Evolutionary conservation across 192 early-diverging fungal species (phyloP).

Genomic region (Gryganskiella cystojenkinii): DNA sequence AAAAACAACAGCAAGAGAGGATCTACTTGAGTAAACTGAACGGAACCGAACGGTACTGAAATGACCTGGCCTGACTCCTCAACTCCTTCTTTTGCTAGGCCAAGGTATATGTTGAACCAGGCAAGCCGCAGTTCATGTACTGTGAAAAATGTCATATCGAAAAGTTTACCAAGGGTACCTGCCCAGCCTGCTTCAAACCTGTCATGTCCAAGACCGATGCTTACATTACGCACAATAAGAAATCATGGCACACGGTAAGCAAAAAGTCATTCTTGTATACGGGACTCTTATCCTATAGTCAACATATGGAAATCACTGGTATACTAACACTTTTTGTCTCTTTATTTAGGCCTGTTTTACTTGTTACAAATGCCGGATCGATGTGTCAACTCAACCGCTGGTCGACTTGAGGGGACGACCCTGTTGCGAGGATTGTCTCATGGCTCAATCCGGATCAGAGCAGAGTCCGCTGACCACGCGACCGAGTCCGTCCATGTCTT

Average conservation of each 20-base stretch:
- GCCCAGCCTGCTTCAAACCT: constrained; percentile 48
- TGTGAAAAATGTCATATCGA: constrained; percentile 51
- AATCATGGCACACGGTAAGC: constrained; percentile 45
- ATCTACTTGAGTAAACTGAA: constrained; percentile 8
- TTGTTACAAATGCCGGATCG: constrained; percentile 51
- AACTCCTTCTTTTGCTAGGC: constrained; percentile 21
- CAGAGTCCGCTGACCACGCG: neutral
- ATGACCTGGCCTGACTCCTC: neutral
- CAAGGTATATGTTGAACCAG: constrained; percentile 43
- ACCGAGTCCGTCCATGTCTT: neutral
- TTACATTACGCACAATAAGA: constrained; percentile 42
- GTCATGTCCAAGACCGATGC: constrained; percentile 45
- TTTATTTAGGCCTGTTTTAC: constrained; percentile 48
- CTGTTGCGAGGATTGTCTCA: constrained; percentile 60
- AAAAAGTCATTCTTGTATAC: constrained; percentile 3
- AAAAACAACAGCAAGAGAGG: too few relatives aligned
- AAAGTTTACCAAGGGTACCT: constrained; percentile 47
- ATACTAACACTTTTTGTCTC: constrained; percentile 7
- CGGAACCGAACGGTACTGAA: too few relatives aligned
- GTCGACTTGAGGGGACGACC: constrained; percentile 58
- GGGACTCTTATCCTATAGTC: constrained; percentile 15
- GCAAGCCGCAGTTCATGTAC: constrained; percentile 38
- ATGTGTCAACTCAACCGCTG: constrained; percentile 51
- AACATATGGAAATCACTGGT: constrained; percentile 12
- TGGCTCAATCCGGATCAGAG: constrained; percentile 42